Evolutionary conservation across 1,139 yeast species (phyloP).

Genomic region (Magnusiomyces ingens): DNA sequence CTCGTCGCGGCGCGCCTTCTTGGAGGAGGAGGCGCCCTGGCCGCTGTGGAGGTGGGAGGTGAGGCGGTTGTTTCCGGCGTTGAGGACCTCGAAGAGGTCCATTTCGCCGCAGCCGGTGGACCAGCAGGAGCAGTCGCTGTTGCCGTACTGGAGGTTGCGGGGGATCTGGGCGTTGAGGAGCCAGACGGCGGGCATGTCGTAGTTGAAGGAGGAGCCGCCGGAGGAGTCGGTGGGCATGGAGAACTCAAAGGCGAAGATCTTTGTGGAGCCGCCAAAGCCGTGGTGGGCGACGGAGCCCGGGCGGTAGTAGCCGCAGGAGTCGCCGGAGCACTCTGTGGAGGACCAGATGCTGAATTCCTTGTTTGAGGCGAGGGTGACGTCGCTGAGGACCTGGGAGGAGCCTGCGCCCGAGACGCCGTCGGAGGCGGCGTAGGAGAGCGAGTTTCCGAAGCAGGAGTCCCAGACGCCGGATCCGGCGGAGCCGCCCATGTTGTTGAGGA

Average conservation of each 20-base stretch:
- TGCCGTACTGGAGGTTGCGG: slow-evolving; percentile 86
- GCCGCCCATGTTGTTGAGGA: slow-evolving; percentile 78
- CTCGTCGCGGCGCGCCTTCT: slow-evolving; percentile 47
- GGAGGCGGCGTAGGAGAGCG: slow-evolving; percentile 68
- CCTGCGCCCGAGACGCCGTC: slow-evolving; percentile 67
- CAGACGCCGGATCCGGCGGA: slow-evolving; percentile 77
- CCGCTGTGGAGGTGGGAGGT: slow-evolving; percentile 82
- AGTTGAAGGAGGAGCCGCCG: slow-evolving; percentile 35
- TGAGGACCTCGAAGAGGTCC: slow-evolving; percentile 80
- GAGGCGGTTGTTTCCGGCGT: slow-evolving; percentile 63
- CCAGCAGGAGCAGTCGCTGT: slow-evolving; percentile 86
- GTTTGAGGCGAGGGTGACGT: slow-evolving; percentile 61
- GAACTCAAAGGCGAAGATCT: slow-evolving; percentile 86
- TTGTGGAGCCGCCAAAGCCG: slow-evolving; percentile 63
- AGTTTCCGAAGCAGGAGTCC: slow-evolving; percentile 81
- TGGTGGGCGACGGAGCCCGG: slow-evolving; percentile 83
- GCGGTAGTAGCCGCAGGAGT: slow-evolving; percentile 77
- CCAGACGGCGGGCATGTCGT: slow-evolving; percentile 97
- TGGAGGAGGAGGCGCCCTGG: slow-evolving; percentile 83
- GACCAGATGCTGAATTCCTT: slow-evolving; percentile 75
- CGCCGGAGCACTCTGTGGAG: slow-evolving; percentile 51
- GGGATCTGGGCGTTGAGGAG: slow-evolving; percentile 89
- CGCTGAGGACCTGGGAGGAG: slow-evolving; percentile 53
- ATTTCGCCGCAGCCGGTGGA: slow-evolving; percentile 93
- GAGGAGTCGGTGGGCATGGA: slow-evolving; percentile 71